Evolutionary conservation across 2,329 filamentous ascomycete species (phyloP).

Genomic region (Aspergillus tanneri): DNA sequence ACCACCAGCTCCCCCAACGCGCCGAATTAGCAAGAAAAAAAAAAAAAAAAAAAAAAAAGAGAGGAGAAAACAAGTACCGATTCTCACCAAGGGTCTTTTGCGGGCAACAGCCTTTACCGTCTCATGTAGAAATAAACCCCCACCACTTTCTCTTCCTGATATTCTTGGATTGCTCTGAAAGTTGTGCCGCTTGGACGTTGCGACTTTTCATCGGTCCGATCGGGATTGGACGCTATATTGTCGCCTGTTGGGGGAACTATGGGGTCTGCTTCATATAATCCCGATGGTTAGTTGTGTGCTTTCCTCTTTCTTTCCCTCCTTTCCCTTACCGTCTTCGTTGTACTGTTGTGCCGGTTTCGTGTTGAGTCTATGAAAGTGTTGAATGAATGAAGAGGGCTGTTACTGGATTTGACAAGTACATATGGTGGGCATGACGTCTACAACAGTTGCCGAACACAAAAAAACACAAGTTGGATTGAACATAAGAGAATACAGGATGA

Average conservation of each 20-base stretch:
- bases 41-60: conserved; percentile 8
- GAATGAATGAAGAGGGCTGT: background rate
- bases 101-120: conserved; percentile 11
- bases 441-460: no score
- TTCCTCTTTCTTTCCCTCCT: conserved; percentile 17
- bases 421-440: no score
- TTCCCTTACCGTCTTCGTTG: conserved; percentile 1
- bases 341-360: background rate
- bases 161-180: conserved; percentile 9
- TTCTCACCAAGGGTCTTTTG: conserved; percentile 3
- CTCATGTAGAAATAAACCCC: conserved; percentile 24
- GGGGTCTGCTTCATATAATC: conserved; percentile 36
- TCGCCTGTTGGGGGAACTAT: conserved; percentile 27
- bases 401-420: no score
- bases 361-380: background rate
- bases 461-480: no score
- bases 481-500: no score
- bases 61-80: conserved; percentile 3
- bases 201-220: conserved; percentile 21
- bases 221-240: conserved; percentile 22
- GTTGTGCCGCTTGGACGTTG: conserved; percentile 19
- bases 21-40: conserved; percentile 2
- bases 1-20: conserved; percentile 4
- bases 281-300: conserved; percentile 40
- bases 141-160: conserved; percentile 6